Percentiles rank a stretch among this genome's conserved stretches.
These are phyloP conservation scores for Salix koriyanagi DNA, from an alignment of 345 rosid genomes.

Conservation along the genomic window DNA sequence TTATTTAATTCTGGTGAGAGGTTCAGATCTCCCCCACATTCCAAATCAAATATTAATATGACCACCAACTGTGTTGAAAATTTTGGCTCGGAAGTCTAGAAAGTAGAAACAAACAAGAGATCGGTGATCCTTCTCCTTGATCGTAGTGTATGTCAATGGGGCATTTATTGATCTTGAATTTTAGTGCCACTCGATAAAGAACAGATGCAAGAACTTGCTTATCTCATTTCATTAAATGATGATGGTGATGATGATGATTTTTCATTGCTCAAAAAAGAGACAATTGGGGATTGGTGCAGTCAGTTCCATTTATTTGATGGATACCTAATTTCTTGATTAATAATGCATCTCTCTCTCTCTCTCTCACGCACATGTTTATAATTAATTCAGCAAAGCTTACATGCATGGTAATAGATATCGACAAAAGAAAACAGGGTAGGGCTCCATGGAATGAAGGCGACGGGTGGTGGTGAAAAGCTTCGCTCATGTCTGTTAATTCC, in stretches of 20 bases:
- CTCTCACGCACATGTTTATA: background rate
- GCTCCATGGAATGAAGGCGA: background rate
- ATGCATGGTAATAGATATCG: background rate
- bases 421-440: background rate
- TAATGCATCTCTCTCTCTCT: background rate
- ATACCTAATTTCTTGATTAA: background rate
- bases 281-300: background rate
- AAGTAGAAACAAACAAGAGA: background rate
- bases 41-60: background rate
- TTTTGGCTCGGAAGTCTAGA: background rate
- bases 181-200: background rate
- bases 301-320: background rate
- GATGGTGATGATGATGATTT: no score
- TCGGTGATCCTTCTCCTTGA: background rate
- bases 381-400: background rate
- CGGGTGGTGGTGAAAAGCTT: background rate
- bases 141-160: no score
- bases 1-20: background rate
- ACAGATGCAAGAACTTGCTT: no score
- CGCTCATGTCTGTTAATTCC: background rate
- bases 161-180: background rate
- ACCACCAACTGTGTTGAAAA: background rate
- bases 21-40: background rate
- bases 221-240: no score
- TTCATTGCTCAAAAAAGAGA: no score